Conservation (phyloP, 768 basidiomycete genomes). For the Suillus luteus region DNA sequence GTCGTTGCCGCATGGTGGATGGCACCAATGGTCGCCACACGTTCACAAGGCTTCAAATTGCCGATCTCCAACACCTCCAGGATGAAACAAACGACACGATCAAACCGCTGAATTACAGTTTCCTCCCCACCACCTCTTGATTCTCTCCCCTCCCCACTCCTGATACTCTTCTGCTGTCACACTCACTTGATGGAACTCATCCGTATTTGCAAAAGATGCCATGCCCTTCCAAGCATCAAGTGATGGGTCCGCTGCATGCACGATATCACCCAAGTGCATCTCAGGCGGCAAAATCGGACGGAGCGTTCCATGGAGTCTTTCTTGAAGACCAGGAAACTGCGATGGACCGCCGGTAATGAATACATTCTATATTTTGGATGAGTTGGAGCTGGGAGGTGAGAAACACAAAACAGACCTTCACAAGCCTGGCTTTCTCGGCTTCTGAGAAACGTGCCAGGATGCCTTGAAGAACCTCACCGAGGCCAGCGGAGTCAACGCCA, state of each 20-base stretch:
- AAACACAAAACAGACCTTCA: constrained; percentile 54
- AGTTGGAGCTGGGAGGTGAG: background rate
- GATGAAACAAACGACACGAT: background rate
- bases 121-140: constrained; percentile 90
- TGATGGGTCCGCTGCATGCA: constrained; percentile 61
- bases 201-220: constrained; percentile 69
- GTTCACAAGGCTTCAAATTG: too few relatives aligned
- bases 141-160: constrained; percentile 85
- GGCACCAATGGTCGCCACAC: too few relatives aligned
- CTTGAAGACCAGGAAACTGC: constrained; percentile 65
- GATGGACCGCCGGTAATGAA: constrained; percentile 87
- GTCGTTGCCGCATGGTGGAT: too few relatives aligned
- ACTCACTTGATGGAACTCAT: constrained; percentile 52
- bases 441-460: constrained; percentile 73
- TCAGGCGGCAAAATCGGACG: constrained; percentile 85
- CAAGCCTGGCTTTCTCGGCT: constrained; percentile 68
- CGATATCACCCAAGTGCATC: constrained; percentile 61
- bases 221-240: constrained; percentile 93
- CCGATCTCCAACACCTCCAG: background rate
- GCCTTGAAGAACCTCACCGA: constrained; percentile 89
- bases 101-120: constrained; percentile 65
- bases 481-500: constrained; percentile 90
- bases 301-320: constrained; percentile 71
- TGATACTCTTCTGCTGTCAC: constrained; percentile 84
- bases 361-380: constrained; percentile 60